Base-by-base conservation (phyloP, 1,284 basidiomycete species). In the Ganoderma boninense region DNA sequence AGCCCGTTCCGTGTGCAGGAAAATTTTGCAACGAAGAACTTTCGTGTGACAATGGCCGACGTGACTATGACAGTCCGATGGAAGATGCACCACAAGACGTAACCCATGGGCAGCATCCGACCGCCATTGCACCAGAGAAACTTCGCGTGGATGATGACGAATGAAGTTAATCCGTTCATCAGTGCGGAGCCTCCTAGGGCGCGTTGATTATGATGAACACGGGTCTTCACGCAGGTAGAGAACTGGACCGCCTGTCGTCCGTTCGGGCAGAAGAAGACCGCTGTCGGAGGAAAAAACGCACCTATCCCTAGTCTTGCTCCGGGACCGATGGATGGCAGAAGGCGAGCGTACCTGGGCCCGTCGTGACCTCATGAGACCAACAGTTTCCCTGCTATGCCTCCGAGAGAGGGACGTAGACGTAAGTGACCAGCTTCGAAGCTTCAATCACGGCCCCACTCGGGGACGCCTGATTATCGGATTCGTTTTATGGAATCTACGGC, bases 31-130 rank as follows among this genome's bases (percentile, higher is more conserved):
- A 64, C 32, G 26, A 32, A 44, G 44, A 13, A 38, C 46, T 20
- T 40, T 32, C n/a, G 43, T 14, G 44, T 35, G 62, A 44, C 35
- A 35, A 18, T 44, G 42, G 18, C 62, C 26, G 44, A 35, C 29
- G 29, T 44, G 16, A 44, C 32, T 60, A 35, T 40, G 57, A 40
- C 57, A 40, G 16, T 38, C 35, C 57, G 57, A 60, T 60, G 35
- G 57, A 60, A 60, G 57, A 13, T 13, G 13, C 32, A 60, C 18
- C 57, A 60, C 57, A 60, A 32, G 57, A 60, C 57, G 35, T 32
- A 60, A 38, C 57, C 32, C 38, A 60, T 60, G 38, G n/a, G 35
- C 20, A 60, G 56, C 35, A 60, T 60, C n/a, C 23, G 60, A 42
- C n/a, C 40, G 11, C 60, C 60, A 29, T 42, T 26, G 60, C 43